A percentile compares a stretch with the other conserved stretches of the same genome.
Evolutionary conservation across 106 monocot genomes (phyloP).

Genomic region (Acanthochlamys bracteata): DNA sequence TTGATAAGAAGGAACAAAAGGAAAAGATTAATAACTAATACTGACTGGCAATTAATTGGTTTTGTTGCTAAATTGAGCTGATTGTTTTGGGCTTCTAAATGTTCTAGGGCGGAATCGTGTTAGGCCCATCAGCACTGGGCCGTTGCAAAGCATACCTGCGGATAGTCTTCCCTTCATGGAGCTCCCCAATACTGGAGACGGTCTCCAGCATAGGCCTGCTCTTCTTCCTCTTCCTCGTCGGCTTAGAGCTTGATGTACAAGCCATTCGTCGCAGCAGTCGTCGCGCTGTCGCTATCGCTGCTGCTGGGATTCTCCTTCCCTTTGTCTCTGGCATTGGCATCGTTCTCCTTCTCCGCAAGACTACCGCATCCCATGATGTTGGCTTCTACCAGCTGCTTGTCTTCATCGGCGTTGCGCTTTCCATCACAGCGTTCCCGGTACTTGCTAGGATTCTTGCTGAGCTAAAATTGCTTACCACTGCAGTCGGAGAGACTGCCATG

Average conservation of each 20-base stretch:
- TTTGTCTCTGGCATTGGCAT: slow-evolving; percentile 31
- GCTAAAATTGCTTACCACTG: slow-evolving; percentile 14
- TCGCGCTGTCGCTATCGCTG: slow-evolving; percentile 26
- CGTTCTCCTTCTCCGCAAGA: slow-evolving; percentile 22
- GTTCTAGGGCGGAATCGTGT: slow-evolving; percentile 32
- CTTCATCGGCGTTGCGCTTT: slow-evolving; percentile 11
- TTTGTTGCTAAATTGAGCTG: too few species aligned
- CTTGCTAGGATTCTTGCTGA: slow-evolving; percentile 8
- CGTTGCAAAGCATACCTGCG: slow-evolving; percentile 21
- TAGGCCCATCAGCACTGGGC: slow-evolving; percentile 46
- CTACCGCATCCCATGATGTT: slow-evolving; percentile 15
- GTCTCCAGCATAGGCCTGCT: slow-evolving; percentile 50
- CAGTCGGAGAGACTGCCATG: slow-evolving; percentile 37
- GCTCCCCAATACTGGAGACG: slow-evolving; percentile 33
- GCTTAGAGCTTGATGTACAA: slow-evolving; percentile 39
- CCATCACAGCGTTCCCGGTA: slow-evolving; percentile 5
- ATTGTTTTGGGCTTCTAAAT: too few species aligned
- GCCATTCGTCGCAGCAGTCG: slow-evolving; percentile 37
- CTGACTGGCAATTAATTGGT: too few species aligned
- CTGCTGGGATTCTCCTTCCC: slow-evolving; percentile 37
- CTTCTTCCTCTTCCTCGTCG: slow-evolving; percentile 56
- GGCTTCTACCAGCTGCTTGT: slow-evolving; percentile 9
- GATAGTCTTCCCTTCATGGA: slow-evolving; percentile 18
- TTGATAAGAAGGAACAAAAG: too few species aligned
- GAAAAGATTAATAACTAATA: too few species aligned